Percentiles rank a stretch among this genome's conserved stretches.
These are phyloP conservation scores for Penstemon eatonii DNA, from an alignment of 257 asterid species.

Conservation along the genomic window DNA sequence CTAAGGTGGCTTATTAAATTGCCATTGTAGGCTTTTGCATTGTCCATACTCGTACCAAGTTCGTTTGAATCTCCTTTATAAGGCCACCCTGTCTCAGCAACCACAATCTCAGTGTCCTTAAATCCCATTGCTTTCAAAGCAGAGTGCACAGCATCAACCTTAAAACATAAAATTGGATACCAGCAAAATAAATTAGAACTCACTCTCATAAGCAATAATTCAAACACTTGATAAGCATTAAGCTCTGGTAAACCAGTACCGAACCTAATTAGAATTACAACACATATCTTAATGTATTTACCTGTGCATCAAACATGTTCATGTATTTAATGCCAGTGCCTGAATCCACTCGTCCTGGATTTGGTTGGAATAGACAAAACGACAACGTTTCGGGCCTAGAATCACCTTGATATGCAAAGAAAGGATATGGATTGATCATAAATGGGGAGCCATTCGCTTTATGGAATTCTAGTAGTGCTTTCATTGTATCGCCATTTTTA, in stretches of 20 bases:
- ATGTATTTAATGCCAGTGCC: constrained; percentile 74
- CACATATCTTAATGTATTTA: constrained; percentile 11
- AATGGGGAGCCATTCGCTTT: constrained; percentile 69
- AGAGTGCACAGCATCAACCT: constrained; percentile 90
- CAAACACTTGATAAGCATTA: neutral
- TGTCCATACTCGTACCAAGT: constrained; percentile 75
- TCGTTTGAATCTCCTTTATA: constrained; percentile 88
- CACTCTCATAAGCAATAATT: neutral
- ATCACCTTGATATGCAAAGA: constrained; percentile 85
- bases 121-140: constrained; percentile 80
- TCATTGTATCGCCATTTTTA: constrained; percentile 53
- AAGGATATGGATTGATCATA: constrained; percentile 95
- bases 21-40: constrained; percentile 85
- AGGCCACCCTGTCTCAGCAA: constrained; percentile 99
- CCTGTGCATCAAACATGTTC: constrained; percentile 99
- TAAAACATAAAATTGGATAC: constrained; percentile 17
- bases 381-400: constrained; percentile 84
- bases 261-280: neutral
- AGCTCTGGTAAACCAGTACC: neutral
- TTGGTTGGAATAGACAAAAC: constrained; percentile 91
- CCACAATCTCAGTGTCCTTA: constrained; percentile 81
- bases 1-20: constrained; percentile 85
- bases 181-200: neutral
- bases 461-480: constrained; percentile 60
- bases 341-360: constrained; percentile 79